phyloP scores from a whole-genome alignment of 2,329 filamentous ascomycete genomes.

The Dryadomyces quercus-mongolicae region DNA sequence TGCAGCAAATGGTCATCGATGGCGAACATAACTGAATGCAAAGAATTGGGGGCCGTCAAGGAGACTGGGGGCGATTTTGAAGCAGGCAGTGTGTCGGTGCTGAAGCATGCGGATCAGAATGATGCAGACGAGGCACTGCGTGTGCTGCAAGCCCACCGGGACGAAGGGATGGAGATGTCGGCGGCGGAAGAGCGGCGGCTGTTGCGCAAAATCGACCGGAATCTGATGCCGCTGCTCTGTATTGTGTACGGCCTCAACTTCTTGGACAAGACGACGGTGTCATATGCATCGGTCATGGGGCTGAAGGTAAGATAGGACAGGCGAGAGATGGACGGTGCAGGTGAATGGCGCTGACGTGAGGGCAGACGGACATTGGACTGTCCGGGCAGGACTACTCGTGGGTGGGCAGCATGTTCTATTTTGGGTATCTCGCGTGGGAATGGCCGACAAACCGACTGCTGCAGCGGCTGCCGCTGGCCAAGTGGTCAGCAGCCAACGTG shows the following conservation, averaged over 20 bases:
- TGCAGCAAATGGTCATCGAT: too few species aligned
- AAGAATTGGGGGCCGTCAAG: too few species aligned
- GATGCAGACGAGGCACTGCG: slow-evolving; percentile 31
- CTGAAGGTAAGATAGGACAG: slow-evolving; percentile 20
- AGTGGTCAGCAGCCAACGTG: slow-evolving; percentile 53
- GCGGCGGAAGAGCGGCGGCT: slow-evolving; percentile 26
- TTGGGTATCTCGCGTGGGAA: slow-evolving; percentile 42
- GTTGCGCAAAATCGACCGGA: slow-evolving; percentile 31
- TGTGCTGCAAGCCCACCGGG: slow-evolving; percentile 22
- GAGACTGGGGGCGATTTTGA: not conserved
- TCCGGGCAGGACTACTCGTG: slow-evolving; percentile 33
- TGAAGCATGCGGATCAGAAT: slow-evolving; percentile 23
- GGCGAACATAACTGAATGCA: too few species aligned
- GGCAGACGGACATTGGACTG: slow-evolving; percentile 27
- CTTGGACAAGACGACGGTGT: slow-evolving; percentile 30
- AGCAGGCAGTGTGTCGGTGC: not conserved
- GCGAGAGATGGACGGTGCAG: not conserved
- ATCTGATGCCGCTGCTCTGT: slow-evolving; percentile 40
- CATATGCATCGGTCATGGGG: slow-evolving; percentile 42
- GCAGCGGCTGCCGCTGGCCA: slow-evolving; percentile 51
- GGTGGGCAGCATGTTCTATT: slow-evolving; percentile 39
- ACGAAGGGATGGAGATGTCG: slow-evolving; percentile 23
- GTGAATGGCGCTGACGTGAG: not conserved
- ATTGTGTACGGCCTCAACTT: slow-evolving; percentile 46
- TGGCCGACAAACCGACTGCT: slow-evolving; percentile 54